Evolutionary conservation across 2,329 filamentous ascomycete species (phyloP).

Genomic region (Stachybotrys chartarum): DNA sequence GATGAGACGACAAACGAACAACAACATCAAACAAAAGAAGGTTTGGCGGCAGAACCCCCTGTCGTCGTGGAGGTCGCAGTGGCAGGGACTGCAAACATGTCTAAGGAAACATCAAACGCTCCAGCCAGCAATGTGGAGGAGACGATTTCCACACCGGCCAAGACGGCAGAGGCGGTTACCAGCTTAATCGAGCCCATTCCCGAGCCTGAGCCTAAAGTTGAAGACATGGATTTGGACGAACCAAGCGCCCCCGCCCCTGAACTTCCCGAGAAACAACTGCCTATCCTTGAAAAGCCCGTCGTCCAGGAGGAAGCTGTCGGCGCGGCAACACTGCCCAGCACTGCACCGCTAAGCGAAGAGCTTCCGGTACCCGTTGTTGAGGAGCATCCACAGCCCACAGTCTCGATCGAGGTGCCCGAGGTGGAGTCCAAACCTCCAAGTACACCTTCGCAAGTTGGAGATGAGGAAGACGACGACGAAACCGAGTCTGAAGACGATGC

Average conservation of each 20-base stretch:
- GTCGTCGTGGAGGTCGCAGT: neutral
- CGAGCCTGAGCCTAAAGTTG: conserved; percentile 26
- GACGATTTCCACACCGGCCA: neutral
- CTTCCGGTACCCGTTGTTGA: neutral
- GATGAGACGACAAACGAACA: conserved; percentile 10
- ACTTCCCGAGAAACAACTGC: conserved; percentile 4
- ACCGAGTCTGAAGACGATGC: conserved; percentile 49
- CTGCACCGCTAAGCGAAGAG: conserved; percentile 1
- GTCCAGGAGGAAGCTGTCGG: neutral
- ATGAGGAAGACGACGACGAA: conserved; percentile 43
- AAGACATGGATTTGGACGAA: conserved; percentile 33
- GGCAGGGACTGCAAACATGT: neutral
- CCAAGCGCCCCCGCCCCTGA: conserved; percentile 5
- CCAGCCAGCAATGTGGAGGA: neutral
- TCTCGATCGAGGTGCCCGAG: conserved; percentile 19
- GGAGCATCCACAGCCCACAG: conserved; percentile 1
- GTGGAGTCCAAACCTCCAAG: conserved; percentile 29
- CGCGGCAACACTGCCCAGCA: neutral
- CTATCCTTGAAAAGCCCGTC: neutral
- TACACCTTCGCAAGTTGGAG: conserved; percentile 39
- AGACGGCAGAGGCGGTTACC: neutral
- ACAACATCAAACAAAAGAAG: neutral
- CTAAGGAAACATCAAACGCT: conserved; percentile 1
- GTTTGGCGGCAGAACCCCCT: neutral
- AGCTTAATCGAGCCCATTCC: conserved; percentile 3